Conservation (phyloP, 257 asterid genomes). For the Fraxinus excelsior region DNA sequence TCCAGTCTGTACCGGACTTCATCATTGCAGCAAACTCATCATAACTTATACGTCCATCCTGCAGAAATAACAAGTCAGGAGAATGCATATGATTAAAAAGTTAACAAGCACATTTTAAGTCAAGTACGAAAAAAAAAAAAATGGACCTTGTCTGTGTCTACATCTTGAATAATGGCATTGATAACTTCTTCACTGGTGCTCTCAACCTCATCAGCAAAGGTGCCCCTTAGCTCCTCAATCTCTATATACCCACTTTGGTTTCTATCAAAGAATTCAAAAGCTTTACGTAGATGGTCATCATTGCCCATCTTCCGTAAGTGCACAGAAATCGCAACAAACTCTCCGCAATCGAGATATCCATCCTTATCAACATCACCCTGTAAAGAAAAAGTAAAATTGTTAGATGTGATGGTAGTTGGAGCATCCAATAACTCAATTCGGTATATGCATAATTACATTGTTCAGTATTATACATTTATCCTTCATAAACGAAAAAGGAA, state of each 20-base stretch:
- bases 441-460: neutral
- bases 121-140: neutral
- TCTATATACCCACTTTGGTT: conserved; percentile 38
- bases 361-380: conserved; percentile 38
- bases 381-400: conserved; percentile 7
- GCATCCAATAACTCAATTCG: neutral
- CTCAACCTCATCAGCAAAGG: conserved; percentile 36
- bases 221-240: conserved; percentile 35
- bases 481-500: neutral
- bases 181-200: conserved; percentile 33
- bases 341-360: conserved; percentile 33
- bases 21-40: conserved; percentile 54
- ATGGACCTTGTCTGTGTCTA: conserved; percentile 39
- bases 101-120: neutral
- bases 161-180: conserved; percentile 39
- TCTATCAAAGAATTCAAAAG: conserved; percentile 33
- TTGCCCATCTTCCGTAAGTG: conserved; percentile 34
- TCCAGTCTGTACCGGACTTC: conserved; percentile 60
- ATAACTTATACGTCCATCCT: conserved; percentile 56
- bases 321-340: conserved; percentile 34
- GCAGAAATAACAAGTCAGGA: conserved; percentile 12
- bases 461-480: no score
- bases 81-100: neutral
- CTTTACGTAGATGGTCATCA: conserved; percentile 30
- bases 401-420: neutral